These are phyloP conservation scores for Ophiostoma triangulosporum DNA, from an alignment of 2,329 filamentous ascomycete species.

Conservation along the genomic window DNA sequence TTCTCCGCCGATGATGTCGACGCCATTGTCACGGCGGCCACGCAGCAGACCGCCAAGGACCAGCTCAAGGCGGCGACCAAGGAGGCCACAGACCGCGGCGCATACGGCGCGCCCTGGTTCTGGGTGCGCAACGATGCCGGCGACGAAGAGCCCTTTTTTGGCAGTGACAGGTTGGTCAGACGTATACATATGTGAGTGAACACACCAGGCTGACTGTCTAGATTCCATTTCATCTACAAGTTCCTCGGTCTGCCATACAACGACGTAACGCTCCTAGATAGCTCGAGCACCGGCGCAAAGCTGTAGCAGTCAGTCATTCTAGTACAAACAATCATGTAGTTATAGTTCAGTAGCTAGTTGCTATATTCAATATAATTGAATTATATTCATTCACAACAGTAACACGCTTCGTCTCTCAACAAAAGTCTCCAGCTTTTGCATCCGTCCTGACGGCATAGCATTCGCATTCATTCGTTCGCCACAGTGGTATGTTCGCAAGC, in stretches of 20 bases:
- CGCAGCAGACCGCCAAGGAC: slow-evolving; percentile 29
- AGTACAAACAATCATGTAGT: neutral
- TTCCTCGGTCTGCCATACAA: slow-evolving; percentile 48
- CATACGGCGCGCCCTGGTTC: slow-evolving; percentile 68
- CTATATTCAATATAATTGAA: too few species aligned
- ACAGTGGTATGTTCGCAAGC: neutral
- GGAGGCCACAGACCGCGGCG: slow-evolving; percentile 48
- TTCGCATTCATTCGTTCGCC: slow-evolving; percentile 11
- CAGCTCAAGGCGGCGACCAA: slow-evolving; percentile 42
- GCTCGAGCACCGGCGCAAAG: neutral
- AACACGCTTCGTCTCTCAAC: neutral
- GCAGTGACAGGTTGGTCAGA: slow-evolving; percentile 47
- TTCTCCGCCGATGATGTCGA: slow-evolving; percentile 40
- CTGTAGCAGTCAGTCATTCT: neutral
- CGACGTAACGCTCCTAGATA: slow-evolving; percentile 25
- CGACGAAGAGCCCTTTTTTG: slow-evolving; percentile 56
- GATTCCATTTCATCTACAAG: slow-evolving; percentile 56
- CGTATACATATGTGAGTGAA: slow-evolving; percentile 13
- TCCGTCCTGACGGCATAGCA: slow-evolving; percentile 11
- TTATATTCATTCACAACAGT: neutral
- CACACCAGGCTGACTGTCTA: slow-evolving; percentile 20
- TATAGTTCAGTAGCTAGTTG: too few species aligned
- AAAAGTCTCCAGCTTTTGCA: neutral
- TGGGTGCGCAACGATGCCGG: slow-evolving; percentile 49
- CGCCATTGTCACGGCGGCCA: slow-evolving; percentile 39